Evolutionary conservation across 768 basidiomycete genomes (phyloP).

Genomic region (Lentinula edodes): DNA sequence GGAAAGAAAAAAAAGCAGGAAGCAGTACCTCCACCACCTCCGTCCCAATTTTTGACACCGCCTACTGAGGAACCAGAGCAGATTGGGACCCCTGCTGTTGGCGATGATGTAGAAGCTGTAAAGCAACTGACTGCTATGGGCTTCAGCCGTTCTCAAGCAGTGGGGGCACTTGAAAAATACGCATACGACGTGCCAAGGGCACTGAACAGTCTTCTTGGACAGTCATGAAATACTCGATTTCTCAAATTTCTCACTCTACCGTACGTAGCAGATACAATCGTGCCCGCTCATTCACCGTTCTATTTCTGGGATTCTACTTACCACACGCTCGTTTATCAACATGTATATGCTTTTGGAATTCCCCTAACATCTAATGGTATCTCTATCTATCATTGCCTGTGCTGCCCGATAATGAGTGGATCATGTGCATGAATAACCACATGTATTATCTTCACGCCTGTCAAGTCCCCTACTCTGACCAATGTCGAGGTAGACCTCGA

Average conservation of each 20-base stretch:
- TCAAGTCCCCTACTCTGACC: too few species aligned
- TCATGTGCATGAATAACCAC: too few species aligned
- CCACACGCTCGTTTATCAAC: not conserved
- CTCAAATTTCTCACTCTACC: not conserved
- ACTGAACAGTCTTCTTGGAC: constrained; percentile 64
- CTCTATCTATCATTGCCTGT: not conserved
- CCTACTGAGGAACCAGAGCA: constrained; percentile 40
- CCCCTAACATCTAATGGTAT: not conserved
- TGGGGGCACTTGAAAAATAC: constrained; percentile 78
- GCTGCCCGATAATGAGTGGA: too few species aligned
- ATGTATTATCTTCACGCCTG: too few species aligned
- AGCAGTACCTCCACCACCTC: constrained; percentile 36
- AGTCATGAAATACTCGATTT: not conserved
- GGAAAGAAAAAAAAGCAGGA: constrained; percentile 66
- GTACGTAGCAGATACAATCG: not conserved
- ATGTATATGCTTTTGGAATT: not conserved
- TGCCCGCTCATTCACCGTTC: not conserved
- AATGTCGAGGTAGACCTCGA: too few species aligned
- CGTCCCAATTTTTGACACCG: constrained; percentile 32
- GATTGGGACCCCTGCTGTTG: constrained; percentile 44
- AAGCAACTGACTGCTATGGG: constrained; percentile 87
- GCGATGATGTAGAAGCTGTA: constrained; percentile 72
- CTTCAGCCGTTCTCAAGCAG: constrained; percentile 76
- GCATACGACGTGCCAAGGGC: constrained; percentile 80
- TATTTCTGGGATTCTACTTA: not conserved